Evolutionary conservation across 371 early-diverging fungal species (phyloP).

Genomic region (Fennellomyces sp.): DNA sequence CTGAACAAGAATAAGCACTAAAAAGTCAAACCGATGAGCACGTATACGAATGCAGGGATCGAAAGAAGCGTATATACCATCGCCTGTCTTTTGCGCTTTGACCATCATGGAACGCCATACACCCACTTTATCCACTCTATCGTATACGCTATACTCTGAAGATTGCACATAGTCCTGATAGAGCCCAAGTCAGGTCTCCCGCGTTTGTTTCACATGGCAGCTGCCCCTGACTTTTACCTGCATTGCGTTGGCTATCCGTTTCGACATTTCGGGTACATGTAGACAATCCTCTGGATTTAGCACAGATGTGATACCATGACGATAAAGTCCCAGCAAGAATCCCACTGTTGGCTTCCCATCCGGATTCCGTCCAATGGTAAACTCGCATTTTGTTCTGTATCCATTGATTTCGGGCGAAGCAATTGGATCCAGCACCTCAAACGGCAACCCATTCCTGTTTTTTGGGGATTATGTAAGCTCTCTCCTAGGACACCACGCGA

Average conservation of each 20-base stretch:
- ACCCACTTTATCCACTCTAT: slow-evolving; percentile 61
- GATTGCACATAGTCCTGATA: slow-evolving; percentile 48
- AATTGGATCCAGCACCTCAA: slow-evolving; percentile 51
- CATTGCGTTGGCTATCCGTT: slow-evolving; percentile 56
- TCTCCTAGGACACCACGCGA: too few relatives aligned
- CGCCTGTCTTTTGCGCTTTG: slow-evolving; percentile 51
- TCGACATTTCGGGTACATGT: slow-evolving; percentile 59
- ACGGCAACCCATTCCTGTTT: slow-evolving; percentile 7
- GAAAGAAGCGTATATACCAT: slow-evolving; percentile 24
- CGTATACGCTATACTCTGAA: slow-evolving; percentile 59
- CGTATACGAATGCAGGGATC: neutral
- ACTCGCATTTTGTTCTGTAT: slow-evolving; percentile 87
- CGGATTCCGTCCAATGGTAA: slow-evolving; percentile 69
- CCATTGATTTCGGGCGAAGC: slow-evolving; percentile 67
- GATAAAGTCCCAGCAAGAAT: slow-evolving; percentile 71
- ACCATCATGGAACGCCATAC: slow-evolving; percentile 72
- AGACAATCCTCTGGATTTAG: slow-evolving; percentile 50
- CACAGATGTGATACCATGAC: slow-evolving; percentile 63
- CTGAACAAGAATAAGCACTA: slow-evolving; percentile 71
- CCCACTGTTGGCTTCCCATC: slow-evolving; percentile 68
- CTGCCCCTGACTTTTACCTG: slow-evolving; percentile 28
- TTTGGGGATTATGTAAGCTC: neutral
- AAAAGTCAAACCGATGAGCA: neutral
- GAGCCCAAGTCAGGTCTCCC: neutral
- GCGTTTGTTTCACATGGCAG: neutral